These are phyloP conservation scores for Melaleuca alternifolia DNA, from an alignment of 345 rosid genomes.

Conservation along the genomic window DNA sequence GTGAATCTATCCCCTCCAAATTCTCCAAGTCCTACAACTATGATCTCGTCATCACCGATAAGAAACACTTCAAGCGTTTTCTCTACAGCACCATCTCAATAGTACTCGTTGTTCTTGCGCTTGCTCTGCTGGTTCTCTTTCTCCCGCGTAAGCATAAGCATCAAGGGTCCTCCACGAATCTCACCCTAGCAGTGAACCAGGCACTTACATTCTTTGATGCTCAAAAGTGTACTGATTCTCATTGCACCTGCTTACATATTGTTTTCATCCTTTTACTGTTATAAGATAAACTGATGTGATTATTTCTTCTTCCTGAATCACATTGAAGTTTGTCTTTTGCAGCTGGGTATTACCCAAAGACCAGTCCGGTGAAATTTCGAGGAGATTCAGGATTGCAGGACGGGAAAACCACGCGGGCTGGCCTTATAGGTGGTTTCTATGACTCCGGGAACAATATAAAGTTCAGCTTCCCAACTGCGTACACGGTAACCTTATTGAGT, in stretches of 20 bases:
- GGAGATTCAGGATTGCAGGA: slow-evolving; percentile 51
- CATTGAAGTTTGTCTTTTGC: neutral
- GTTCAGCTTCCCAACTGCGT: slow-evolving; percentile 55
- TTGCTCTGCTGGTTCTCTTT: slow-evolving; percentile 18
- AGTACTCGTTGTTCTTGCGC: slow-evolving; percentile 7
- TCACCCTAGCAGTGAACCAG: slow-evolving; percentile 41
- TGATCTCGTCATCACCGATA: slow-evolving; percentile 35
- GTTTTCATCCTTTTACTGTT: neutral
- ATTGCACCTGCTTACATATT: neutral
- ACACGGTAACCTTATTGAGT: slow-evolving; percentile 44
- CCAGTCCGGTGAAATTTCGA: slow-evolving; percentile 37
- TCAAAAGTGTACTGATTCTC: slow-evolving; percentile 36
- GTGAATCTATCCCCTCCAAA: slow-evolving; percentile 31
- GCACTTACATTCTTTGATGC: slow-evolving; percentile 57
- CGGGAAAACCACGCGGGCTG: slow-evolving; percentile 20
- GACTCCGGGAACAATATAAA: slow-evolving; percentile 56
- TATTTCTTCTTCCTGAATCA: neutral
- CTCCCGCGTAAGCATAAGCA: slow-evolving; percentile 25
- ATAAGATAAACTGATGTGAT: neutral
- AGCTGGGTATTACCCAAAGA: slow-evolving; percentile 42
- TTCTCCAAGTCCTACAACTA: slow-evolving; percentile 39
- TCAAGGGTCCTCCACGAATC: slow-evolving; percentile 26
- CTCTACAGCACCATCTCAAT: slow-evolving; percentile 12
- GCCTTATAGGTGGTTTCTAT: slow-evolving; percentile 48
- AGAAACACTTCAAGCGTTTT: slow-evolving; percentile 28